These are phyloP conservation scores for Crithidia sp. DNA, from an alignment of 208 protist genomes.

Conservation along the genomic window DNA sequence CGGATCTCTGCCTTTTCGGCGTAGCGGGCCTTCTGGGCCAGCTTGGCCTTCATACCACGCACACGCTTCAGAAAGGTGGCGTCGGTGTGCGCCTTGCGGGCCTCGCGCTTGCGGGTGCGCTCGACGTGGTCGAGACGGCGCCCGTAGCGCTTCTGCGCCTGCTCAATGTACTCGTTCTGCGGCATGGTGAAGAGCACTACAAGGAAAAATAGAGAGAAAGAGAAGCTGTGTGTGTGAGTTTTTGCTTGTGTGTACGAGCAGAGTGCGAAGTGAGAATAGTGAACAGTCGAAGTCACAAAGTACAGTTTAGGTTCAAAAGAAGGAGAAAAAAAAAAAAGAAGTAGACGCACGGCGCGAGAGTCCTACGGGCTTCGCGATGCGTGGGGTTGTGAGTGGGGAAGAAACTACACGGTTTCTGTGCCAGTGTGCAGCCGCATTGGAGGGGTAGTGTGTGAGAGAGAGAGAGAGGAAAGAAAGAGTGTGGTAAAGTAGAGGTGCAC, in stretches of 20 bases:
- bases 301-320: background rate
- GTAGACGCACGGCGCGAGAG: background rate
- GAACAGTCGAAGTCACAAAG: background rate
- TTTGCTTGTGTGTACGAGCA: background rate
- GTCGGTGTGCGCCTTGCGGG: slow-evolving; percentile 95
- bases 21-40: slow-evolving; percentile 98
- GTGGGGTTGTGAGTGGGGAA: too few species aligned
- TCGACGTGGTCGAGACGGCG: slow-evolving; percentile 98
- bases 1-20: slow-evolving; percentile 99
- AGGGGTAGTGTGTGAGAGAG: too few species aligned
- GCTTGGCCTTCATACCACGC: slow-evolving; percentile 98
- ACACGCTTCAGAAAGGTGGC: slow-evolving; percentile 95
- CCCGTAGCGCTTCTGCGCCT: slow-evolving; percentile 98
- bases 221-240: background rate
- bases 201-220: slow-evolving; percentile 27
- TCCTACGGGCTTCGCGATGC: too few species aligned
- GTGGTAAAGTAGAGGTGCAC: too few species aligned
- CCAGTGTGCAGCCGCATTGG: too few species aligned
- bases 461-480: too few species aligned
- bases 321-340: slow-evolving; percentile 22
- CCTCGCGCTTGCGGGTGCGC: slow-evolving; percentile 98
- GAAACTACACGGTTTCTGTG: too few species aligned
- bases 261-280: background rate
- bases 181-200: slow-evolving; percentile 80
- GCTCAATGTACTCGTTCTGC: slow-evolving; percentile 99